Percentiles rank a stretch among this genome's conserved stretches.
These are phyloP conservation scores for Chlamydomonas schloesseri DNA, from an alignment of 139 green algal genomes.

Conservation along the genomic window DNA sequence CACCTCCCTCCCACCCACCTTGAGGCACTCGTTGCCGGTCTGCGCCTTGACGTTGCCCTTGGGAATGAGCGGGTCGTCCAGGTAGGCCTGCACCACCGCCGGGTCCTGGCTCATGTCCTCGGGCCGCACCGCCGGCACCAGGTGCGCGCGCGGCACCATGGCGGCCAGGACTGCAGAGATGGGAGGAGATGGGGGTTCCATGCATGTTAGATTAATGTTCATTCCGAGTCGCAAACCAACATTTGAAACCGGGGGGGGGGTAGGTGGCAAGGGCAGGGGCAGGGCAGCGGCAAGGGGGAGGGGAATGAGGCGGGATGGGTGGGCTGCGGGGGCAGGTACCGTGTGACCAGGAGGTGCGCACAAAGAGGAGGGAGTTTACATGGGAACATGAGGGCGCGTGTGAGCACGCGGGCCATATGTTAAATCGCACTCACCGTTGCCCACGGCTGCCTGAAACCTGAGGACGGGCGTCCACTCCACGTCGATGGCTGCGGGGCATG, in stretches of 20 bases:
- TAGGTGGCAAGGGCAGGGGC: too few relatives aligned
- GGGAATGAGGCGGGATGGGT: too few relatives aligned
- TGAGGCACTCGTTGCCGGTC: slow-evolving; percentile 19
- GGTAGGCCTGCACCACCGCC: slow-evolving; percentile 9
- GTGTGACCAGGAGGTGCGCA: too few relatives aligned
- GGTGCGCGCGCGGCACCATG: slow-evolving; percentile 61
- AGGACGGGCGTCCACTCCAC: slow-evolving; percentile 75
- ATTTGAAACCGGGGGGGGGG: too few relatives aligned
- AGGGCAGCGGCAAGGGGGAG: neutral
- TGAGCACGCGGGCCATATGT: too few relatives aligned
- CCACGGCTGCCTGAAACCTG: neutral
- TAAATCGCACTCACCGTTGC: neutral
- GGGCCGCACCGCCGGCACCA: slow-evolving; percentile 73
- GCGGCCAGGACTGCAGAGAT: slow-evolving; percentile 49
- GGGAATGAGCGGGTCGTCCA: slow-evolving; percentile 13
- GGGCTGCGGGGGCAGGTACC: too few relatives aligned
- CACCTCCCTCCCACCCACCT: neutral
- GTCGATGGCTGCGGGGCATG: slow-evolving; percentile 74
- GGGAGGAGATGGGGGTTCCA: neutral
- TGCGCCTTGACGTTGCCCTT: slow-evolving; percentile 40
- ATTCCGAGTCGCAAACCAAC: neutral
- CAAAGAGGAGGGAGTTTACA: too few relatives aligned
- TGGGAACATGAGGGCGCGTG: too few relatives aligned
- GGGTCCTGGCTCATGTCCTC: slow-evolving; percentile 71
- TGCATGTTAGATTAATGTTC: neutral